These are phyloP conservation scores for Limnanthes douglasii DNA, from an alignment of 345 rosid genomes.

Conservation along the genomic window DNA sequence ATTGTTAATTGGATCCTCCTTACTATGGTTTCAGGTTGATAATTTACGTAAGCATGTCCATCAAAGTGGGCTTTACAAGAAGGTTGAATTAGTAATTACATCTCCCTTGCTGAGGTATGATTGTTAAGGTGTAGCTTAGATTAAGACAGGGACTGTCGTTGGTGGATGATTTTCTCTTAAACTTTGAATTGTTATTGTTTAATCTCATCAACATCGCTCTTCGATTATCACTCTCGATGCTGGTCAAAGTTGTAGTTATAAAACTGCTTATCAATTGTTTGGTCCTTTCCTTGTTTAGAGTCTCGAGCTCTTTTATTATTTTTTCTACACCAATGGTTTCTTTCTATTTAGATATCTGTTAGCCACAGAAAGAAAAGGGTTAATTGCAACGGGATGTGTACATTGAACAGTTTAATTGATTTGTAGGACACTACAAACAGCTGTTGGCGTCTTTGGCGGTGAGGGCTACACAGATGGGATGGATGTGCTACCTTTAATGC, in stretches of 20 bases:
- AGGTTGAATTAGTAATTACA: conserved; percentile 62
- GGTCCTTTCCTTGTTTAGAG: neutral
- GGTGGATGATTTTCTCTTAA: neutral
- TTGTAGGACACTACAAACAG: conserved; percentile 88
- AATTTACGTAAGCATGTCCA: conserved; percentile 83
- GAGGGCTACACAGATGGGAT: conserved; percentile 48
- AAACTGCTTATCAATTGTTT: neutral
- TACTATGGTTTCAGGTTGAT: conserved; percentile 42
- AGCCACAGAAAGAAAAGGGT: neutral
- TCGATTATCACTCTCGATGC: neutral
- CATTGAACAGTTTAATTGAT: conserved; percentile 4
- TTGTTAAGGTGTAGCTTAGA: neutral
- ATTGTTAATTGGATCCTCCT: neutral
- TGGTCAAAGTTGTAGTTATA: neutral
- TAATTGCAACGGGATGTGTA: neutral
- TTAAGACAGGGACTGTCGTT: no score
- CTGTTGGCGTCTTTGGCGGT: conserved; percentile 94
- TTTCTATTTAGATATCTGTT: neutral
- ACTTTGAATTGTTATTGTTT: neutral
- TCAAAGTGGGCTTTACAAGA: conserved; percentile 52
- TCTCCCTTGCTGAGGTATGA: conserved; percentile 81
- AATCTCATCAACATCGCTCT: neutral
- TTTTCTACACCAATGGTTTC: neutral
- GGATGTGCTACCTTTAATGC: conserved; percentile 72
- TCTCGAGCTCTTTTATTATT: neutral